A percentile compares a stretch with the other conserved stretches of the same genome.
Conservation (phyloP, 2,329 filamentous ascomycete species). For the Mariannaea sp. region DNA sequence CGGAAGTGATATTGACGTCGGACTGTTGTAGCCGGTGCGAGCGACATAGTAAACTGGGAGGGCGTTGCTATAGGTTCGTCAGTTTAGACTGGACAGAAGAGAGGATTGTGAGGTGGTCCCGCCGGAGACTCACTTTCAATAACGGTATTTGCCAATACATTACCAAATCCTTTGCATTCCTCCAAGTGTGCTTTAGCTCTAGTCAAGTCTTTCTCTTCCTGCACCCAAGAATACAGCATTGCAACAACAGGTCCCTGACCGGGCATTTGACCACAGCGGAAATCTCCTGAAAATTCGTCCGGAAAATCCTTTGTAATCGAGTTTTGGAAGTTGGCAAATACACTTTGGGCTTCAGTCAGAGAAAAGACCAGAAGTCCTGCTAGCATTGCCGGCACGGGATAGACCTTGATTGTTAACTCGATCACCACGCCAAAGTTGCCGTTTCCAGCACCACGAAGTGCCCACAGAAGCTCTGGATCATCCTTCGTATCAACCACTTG, state of each 20-base stretch:
- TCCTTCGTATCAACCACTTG: conserved; percentile 13
- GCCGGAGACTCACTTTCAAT: conserved; percentile 2
- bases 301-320: neutral
- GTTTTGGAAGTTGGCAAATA: conserved; percentile 5
- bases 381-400: conserved; percentile 11
- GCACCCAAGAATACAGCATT: conserved; percentile 6
- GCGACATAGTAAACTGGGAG: neutral
- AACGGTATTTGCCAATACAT: neutral
- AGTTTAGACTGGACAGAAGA: no score
- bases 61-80: no score
- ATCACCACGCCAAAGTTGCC: conserved; percentile 26
- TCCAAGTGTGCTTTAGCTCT: conserved; percentile 4
- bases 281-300: conserved; percentile 7
- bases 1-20: neutral
- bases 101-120: neutral
- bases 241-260: conserved; percentile 2
- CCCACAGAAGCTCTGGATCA: conserved; percentile 27
- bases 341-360: neutral
- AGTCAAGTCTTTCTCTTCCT: neutral
- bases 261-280: neutral
- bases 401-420: conserved; percentile 23
- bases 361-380: conserved; percentile 2
- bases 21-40: neutral
- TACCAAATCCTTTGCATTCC: neutral
- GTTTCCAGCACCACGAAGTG: conserved; percentile 24